Percentiles rank a stretch among this genome's conserved stretches.
Conservation (phyloP, 352 stramenopile genomes). For the Proteromonas lacertae region DNA sequence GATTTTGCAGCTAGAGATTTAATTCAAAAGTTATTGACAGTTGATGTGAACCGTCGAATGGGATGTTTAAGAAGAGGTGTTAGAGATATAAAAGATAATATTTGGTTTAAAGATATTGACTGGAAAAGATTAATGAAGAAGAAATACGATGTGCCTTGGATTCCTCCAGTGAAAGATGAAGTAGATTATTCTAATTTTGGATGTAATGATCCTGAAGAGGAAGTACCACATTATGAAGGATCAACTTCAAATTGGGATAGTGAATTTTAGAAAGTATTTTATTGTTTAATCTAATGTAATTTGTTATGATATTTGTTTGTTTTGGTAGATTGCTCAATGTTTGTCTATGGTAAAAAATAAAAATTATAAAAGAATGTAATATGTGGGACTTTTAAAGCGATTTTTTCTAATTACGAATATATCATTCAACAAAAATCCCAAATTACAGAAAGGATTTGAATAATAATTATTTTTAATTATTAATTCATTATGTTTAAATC, state of each 20-base stretch:
- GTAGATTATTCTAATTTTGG: conserved; percentile 37
- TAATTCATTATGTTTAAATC: no score
- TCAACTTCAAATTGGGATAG: not conserved
- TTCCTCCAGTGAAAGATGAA: conserved; percentile 27
- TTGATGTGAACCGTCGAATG: conserved; percentile 23
- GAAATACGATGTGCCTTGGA: conserved; percentile 28
- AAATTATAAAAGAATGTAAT: no score
- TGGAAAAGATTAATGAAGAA: conserved; percentile 29
- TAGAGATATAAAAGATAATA: conserved; percentile 21
- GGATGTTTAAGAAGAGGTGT: conserved; percentile 9
- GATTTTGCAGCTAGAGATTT: conserved; percentile 24
- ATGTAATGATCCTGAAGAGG: conserved; percentile 30
- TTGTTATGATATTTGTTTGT: no score
- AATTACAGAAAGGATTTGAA: no score
- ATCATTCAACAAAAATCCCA: no score
- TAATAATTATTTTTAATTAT: no score
- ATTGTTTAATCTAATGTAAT: no score
- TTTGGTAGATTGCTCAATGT: no score
- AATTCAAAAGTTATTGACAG: conserved; percentile 26
- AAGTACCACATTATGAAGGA: conserved; percentile 17
- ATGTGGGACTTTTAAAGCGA: no score
- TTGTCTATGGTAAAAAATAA: no score
- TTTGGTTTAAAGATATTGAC: conserved; percentile 38
- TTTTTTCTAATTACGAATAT: no score
- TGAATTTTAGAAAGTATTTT: not conserved